Conservation (phyloP, 169 alveolate genomes). For the Eimeria falciformis region DNA sequence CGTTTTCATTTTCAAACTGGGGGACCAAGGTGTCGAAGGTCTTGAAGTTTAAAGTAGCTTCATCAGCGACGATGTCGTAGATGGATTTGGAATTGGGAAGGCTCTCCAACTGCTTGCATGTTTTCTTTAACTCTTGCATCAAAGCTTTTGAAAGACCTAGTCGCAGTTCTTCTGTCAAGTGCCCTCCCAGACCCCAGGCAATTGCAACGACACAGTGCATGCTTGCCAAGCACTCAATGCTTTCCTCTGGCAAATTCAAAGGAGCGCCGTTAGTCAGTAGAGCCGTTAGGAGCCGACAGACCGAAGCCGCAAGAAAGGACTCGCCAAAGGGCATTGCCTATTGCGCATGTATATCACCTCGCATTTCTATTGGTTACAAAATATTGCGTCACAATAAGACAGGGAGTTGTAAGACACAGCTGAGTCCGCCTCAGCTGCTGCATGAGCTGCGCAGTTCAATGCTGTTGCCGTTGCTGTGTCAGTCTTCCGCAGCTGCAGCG, state of each 20-base stretch:
- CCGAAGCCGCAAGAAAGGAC: constrained; percentile 47
- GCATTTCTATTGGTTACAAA: too few relatives aligned
- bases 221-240: neutral
- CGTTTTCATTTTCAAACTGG: constrained; percentile 87
- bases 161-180: constrained; percentile 37
- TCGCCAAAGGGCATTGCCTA: constrained; percentile 36
- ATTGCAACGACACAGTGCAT: constrained; percentile 61
- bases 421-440: too few relatives aligned
- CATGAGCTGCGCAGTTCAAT: too few relatives aligned
- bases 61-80: constrained; percentile 34
- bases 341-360: constrained; percentile 24
- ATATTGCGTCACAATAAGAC: too few relatives aligned
- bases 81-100: constrained; percentile 7
- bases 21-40: constrained; percentile 89
- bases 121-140: constrained; percentile 38
- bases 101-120: constrained; percentile 65
- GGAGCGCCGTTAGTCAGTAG: neutral
- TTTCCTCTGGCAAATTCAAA: constrained; percentile 16
- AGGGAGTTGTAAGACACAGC: too few relatives aligned
- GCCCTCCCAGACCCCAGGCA: constrained; percentile 71
- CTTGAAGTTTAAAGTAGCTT: constrained; percentile 77
- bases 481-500: too few relatives aligned
- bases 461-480: too few relatives aligned
- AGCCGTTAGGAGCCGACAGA: constrained; percentile 65
- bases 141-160: constrained; percentile 31